Percentiles rank a stretch among this genome's conserved stretches.
Evolutionary conservation across 73 alveolate species (phyloP).

Genomic region (Blepharisma stoltei): DNA sequence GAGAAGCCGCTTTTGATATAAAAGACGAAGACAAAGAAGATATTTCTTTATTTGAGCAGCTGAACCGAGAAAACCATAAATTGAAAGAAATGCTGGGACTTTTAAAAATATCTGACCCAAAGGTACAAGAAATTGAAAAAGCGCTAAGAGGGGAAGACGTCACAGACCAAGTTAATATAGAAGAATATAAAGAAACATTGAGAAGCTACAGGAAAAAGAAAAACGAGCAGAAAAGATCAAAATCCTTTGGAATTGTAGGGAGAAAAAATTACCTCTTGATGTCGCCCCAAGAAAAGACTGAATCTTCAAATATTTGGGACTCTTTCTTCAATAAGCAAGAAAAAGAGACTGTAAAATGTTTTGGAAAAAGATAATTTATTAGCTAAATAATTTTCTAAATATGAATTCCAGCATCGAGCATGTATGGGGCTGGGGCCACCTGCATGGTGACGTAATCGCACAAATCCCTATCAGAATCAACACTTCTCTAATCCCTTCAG

Average conservation of each 20-base stretch:
- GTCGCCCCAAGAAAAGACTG: conserved; percentile 18
- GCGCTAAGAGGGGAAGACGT: too few relatives aligned
- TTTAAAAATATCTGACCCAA: conserved; percentile 24
- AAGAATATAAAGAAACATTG: conserved; percentile 14
- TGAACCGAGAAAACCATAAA: background rate
- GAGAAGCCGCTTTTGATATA: conserved; percentile 26
- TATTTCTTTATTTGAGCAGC: conserved; percentile 6
- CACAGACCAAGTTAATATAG: background rate
- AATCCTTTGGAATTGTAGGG: conserved; percentile 16
- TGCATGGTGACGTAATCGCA: background rate
- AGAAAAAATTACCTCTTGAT: conserved; percentile 18
- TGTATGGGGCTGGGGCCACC: conserved; percentile 19
- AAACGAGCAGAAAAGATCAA: conserved; percentile 20
- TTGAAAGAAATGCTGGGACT: conserved; percentile 16
- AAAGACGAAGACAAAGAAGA: conserved; percentile 19
- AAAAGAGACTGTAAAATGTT: background rate
- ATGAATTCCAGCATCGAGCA: too few relatives aligned
- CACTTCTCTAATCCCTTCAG: background rate
- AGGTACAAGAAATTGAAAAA: conserved; percentile 5
- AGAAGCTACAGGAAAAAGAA: conserved; percentile 11
- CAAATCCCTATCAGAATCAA: background rate
- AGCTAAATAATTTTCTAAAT: too few relatives aligned
- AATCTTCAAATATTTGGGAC: conserved; percentile 10
- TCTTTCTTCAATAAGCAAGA: conserved; percentile 14
- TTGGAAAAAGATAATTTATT: background rate